Base-by-base conservation (phyloP, 2,329 filamentous ascomycete species). In the Podosphaera leucotricha region DNA sequence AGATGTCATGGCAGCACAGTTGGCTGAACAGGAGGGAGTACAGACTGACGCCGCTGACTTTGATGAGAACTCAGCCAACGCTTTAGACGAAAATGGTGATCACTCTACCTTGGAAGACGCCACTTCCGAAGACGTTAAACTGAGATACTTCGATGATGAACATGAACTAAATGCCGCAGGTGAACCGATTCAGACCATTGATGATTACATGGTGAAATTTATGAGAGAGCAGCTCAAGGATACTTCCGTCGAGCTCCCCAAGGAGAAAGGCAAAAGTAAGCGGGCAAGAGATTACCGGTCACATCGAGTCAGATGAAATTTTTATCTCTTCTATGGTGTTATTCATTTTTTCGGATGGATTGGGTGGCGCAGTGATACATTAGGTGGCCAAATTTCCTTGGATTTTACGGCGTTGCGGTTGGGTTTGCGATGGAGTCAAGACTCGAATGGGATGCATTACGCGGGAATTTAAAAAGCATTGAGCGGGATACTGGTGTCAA, bases 1-100 rank as follows among this genome's bases (percentile, higher is more conserved):
- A 57, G 90, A 98, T 57, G 82, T 87, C 13, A 77, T 76, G 21
- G 90, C 90, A 0, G 90, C 90, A 2, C 79, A 81, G 43, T 72
- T 80, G 8, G 90, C 90, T 0, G 80, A 92, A 57, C 90, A 81
- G 55, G 90, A 98, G 59, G 78, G 90, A 13, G 71, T 77, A 40
- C 75, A 83, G 54, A 79, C 81, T 20, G 84, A 92, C 52, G 83
- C 86, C 39, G 81, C 75, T 3, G 85, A 92, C 55, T 92, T 92
- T 52, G 75, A 75, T 2, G 81, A 86, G 54, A 72, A 73, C 58
- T 62, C 68, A 15, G 45, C 55, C 24, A 58, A 52, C 24, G 50
- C 52, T 13, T 45, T 46, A 18, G 54, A 57, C 26, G 45, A 59
- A 47, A 55, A 49, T 18, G 51, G 39, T 10, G 52, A 50, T n/a